Evolutionary conservation across 108 stramenopile species (phyloP), one percentile per base, ranked within the genome.

Genomic region (Cylindrotheca fusiformis): DNA sequence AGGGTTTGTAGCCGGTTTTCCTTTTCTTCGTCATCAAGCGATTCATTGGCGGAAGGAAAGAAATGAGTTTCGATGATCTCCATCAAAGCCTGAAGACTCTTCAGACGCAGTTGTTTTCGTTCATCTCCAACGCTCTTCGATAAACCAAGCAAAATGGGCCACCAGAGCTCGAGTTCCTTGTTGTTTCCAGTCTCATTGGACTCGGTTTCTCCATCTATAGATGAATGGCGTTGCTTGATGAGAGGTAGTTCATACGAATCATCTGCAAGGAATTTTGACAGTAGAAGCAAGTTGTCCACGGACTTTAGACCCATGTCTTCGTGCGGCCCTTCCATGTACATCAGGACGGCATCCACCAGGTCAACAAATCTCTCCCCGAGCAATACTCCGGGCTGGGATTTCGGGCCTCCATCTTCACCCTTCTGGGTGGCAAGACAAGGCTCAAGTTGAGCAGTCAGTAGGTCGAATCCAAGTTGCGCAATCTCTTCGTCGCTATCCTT

Each of bases 111-210:
- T 20, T 75, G 53, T 24, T 67, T 68, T 51, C 97, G 77, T 25
- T 67, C 52, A 65, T 97, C 95, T 20, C 90, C 95, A 58, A 97
- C 82, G n/a, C 82, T 73, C 47, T 76, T 70, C 19, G 91, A 83
- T 4, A 99, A 71, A 8, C 97, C 97, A 17, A 97, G 78, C 58
- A 99, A 72, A 32, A 99, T 83, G 4, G 98, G 96, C 97, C 97
- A 99, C 96, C 98, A 99, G 4, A 95, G 70, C 66, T 92, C 91
- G 20, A 94, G 57, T 44, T 88, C 86, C 48, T 67, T 54, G n/a
- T 67, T 71, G 12, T n/a, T 12, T 5, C 18, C 26, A 12, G 1
- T 24, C 14, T 63, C 61, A 23, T 52, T 63, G 14, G 59, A 48
- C 1, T 27, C 53, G 2, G 3, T 48, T 32, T 51, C 66, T 19